A percentile compares a stretch with the other conserved stretches of the same genome.
Conservation (phyloP, 495 filamentous ascomycete genomes). For the Xylaria palmicola region DNA sequence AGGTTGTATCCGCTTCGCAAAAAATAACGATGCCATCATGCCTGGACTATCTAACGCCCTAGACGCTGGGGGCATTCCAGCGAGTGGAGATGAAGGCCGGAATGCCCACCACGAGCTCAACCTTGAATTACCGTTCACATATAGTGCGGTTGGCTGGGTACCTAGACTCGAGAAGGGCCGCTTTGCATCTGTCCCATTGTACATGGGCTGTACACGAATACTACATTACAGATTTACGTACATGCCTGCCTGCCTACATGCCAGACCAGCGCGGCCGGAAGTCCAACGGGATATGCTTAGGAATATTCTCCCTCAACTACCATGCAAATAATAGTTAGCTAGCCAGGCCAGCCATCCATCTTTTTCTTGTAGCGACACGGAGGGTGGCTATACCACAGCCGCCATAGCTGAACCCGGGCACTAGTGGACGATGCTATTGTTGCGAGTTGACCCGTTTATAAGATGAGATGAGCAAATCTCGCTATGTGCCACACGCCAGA, state of each 20-base stretch:
- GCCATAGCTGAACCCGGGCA: not conserved
- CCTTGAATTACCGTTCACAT: not conserved
- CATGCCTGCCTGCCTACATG: not conserved
- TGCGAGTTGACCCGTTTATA: slow-evolving; percentile 23
- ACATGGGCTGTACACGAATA: not conserved
- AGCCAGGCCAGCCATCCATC: too few species aligned
- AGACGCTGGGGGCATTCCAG: slow-evolving; percentile 3
- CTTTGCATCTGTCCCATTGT: not conserved
- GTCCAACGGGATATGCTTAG: too few species aligned
- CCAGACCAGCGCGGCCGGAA: too few species aligned
- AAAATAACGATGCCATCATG: not conserved
- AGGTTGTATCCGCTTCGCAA: not conserved
- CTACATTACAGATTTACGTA: not conserved
- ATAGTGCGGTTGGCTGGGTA: not conserved
- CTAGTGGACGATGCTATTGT: slow-evolving; percentile 22
- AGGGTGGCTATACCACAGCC: not conserved
- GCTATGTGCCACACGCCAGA: slow-evolving; percentile 25
- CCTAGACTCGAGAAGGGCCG: not conserved
- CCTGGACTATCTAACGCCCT: not conserved
- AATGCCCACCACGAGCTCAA: not conserved
- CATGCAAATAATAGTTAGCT: too few species aligned
- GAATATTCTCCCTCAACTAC: too few species aligned
- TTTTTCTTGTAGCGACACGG: not conserved
- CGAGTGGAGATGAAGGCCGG: slow-evolving; percentile 6
- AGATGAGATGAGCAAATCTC: slow-evolving; percentile 30